Base-by-base conservation (phyloP, 2,329 filamentous ascomycete genomes). In the Aspergillus arachidicola region DNA sequence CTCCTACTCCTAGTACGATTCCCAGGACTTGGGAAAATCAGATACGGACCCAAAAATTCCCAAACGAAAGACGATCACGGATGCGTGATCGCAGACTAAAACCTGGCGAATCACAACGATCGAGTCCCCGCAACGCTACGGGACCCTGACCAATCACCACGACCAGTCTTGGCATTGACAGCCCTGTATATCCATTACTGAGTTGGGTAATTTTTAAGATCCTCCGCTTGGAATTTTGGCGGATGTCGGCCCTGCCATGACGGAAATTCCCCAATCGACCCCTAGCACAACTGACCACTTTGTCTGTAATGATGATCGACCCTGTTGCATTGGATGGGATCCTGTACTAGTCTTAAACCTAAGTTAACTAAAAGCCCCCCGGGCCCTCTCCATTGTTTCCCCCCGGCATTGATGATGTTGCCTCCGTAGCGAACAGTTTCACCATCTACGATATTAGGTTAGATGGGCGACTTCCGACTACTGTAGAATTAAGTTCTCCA, bases 151-250 rank as follows among this genome's bases (percentile, higher is more conserved):
- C 51, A 54, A 54, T 54, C 14, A 21, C 10, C 10, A 5, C 12
- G 28, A 26, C 19, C 30, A 7, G 19, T 23, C 57, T 11, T 38
- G 23, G 30, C 30, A 38, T 43, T 38, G 51, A 54, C 51, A 54
- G 51, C 45, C 41, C 36, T 59, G 57, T 38, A 41, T 30, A 41
- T 59, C 34, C 30, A 41, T 53, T 53, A 38, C 57, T 32, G 14
- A 12, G 19, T 53, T 34, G 10, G 34, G 57, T 38, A 59, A 59
- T 53, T 41, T 43, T 38, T 50, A 30, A 59, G 57, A 59, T 59
- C 57, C 57, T 50, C 57, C 57, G 36, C 51, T 6, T n/a, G 38
- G 38, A 36, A 19, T n/a, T 54, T 36, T 23, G n/a, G 26, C 46
- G 23, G 46, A 28, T 30, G 46, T 14, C 26, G 23, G 12, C 23